Percentiles rank a stretch among this genome's conserved stretches.
Conservation (phyloP, 1,284 basidiomycete species). For the Tremellales sp. region DNA sequence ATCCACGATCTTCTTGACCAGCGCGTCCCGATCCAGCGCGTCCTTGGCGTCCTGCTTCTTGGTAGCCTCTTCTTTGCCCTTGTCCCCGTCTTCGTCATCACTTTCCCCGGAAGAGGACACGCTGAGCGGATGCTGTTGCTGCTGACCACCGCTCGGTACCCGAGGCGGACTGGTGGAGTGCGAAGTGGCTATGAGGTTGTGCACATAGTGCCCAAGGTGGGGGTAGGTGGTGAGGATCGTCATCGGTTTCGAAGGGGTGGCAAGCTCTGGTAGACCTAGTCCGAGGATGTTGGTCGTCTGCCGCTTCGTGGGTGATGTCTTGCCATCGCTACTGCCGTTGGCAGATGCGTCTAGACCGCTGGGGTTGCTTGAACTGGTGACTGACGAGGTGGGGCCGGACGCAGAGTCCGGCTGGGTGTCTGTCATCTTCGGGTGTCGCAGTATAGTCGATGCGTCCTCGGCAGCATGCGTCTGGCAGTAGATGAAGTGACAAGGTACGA, state of each 20-base stretch:
- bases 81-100: slow-evolving; percentile 18
- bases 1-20: slow-evolving; percentile 65
- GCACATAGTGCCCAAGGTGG: slow-evolving; percentile 42
- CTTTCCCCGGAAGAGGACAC: slow-evolving; percentile 42
- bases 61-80: not conserved
- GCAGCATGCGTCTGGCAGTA: not conserved
- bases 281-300: slow-evolving; percentile 5
- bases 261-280: slow-evolving; percentile 5
- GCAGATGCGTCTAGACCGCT: too few relatives aligned
- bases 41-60: slow-evolving; percentile 5
- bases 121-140: slow-evolving; percentile 38
- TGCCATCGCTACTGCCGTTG: too few relatives aligned
- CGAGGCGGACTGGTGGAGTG: slow-evolving; percentile 16
- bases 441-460: not conserved
- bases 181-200: slow-evolving; percentile 32
- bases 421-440: not conserved
- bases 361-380: too few relatives aligned
- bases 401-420: not conserved
- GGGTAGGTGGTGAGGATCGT: slow-evolving; percentile 30
- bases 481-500: not conserved
- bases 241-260: not conserved
- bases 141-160: not conserved
- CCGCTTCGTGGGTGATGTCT: not conserved
- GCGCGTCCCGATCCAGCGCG: slow-evolving; percentile 10
- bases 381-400: not conserved